Conservation (phyloP, 345 rosid species). For the Pistacia atlantica region DNA sequence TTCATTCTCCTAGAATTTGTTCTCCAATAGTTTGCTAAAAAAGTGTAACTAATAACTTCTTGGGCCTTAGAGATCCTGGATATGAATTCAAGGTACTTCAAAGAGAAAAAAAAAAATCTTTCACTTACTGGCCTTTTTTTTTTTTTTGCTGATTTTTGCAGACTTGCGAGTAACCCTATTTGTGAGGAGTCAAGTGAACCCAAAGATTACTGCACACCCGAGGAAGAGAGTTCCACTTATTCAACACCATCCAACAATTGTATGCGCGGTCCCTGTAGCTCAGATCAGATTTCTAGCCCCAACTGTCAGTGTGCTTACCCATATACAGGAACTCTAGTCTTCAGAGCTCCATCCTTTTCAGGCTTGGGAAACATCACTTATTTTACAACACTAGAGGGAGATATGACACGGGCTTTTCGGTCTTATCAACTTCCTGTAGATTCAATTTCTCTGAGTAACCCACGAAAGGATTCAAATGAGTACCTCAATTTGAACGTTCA, state of each 20-base stretch:
- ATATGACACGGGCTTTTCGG: constrained; percentile 31
- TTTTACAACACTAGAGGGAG: constrained; percentile 36
- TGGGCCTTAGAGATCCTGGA: not conserved
- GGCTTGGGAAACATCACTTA: constrained; percentile 40
- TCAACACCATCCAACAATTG: constrained; percentile 53
- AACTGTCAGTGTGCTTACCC: constrained; percentile 67
- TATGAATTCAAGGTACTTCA: not conserved
- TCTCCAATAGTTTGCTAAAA: not conserved
- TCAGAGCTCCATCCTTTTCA: constrained; percentile 76
- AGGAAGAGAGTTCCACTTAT: constrained; percentile 29
- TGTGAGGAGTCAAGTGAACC: constrained; percentile 45
- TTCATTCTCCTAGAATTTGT: not conserved
- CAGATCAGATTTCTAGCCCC: constrained; percentile 52
- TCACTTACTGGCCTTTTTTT: not conserved
- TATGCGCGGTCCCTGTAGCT: constrained; percentile 32
- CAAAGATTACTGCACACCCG: constrained; percentile 42
- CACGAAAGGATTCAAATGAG: constrained; percentile 42
- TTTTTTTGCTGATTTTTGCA: constrained; percentile 32
- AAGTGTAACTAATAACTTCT: not conserved
- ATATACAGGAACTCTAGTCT: constrained; percentile 55
- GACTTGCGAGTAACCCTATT: constrained; percentile 67
- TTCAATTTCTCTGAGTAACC: constrained; percentile 54
- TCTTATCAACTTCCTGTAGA: constrained; percentile 59
- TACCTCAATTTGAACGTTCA: constrained; percentile 49
- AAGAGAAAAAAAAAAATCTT: not conserved